Percentiles rank a stretch among this genome's conserved stretches.
These are phyloP conservation scores for Neocatenulostroma microsporum DNA, from an alignment of 2,329 filamentous ascomycete genomes.

Conservation along the genomic window DNA sequence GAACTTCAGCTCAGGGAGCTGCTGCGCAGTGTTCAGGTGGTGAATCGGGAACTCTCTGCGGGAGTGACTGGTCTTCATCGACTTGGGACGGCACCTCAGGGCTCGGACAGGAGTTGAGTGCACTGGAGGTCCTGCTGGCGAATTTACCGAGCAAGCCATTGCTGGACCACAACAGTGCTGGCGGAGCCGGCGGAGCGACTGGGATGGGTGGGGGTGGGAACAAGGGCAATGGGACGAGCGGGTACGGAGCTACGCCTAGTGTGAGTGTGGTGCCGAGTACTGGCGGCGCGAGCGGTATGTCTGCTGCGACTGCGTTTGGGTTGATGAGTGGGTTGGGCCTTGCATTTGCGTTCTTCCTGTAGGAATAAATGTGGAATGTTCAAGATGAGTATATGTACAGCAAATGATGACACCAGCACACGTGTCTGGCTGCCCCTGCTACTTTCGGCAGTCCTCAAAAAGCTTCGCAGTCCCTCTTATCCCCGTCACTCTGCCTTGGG, in stretches of 20 bases:
- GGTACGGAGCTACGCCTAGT: neutral
- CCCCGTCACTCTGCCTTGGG: too few relatives aligned
- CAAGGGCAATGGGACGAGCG: neutral
- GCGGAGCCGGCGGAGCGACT: too few relatives aligned
- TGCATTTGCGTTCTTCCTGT: neutral
- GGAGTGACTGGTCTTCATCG: slow-evolving; percentile 33
- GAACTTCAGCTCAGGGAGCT: slow-evolving; percentile 45
- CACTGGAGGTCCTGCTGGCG: slow-evolving; percentile 42
- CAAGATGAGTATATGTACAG: too few relatives aligned
- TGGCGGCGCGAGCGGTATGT: neutral
- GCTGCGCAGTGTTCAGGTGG: slow-evolving; percentile 47
- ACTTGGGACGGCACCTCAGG: slow-evolving; percentile 39
- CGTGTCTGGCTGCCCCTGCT: too few relatives aligned
- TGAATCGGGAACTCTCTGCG: slow-evolving; percentile 33
- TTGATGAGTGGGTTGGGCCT: neutral
- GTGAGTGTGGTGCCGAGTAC: neutral
- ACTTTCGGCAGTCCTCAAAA: too few relatives aligned
- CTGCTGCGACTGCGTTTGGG: neutral
- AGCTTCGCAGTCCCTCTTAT: too few relatives aligned
- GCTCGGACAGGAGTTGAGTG: slow-evolving; percentile 49
- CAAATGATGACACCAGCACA: too few relatives aligned
- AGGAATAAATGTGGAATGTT: too few relatives aligned
- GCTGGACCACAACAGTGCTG: slow-evolving; percentile 7
- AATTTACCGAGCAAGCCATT: slow-evolving; percentile 22
- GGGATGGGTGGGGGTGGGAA: neutral